phyloP scores from a whole-genome alignment of 2,329 filamentous ascomycete genomes.

The Verticillium dahliae region DNA sequence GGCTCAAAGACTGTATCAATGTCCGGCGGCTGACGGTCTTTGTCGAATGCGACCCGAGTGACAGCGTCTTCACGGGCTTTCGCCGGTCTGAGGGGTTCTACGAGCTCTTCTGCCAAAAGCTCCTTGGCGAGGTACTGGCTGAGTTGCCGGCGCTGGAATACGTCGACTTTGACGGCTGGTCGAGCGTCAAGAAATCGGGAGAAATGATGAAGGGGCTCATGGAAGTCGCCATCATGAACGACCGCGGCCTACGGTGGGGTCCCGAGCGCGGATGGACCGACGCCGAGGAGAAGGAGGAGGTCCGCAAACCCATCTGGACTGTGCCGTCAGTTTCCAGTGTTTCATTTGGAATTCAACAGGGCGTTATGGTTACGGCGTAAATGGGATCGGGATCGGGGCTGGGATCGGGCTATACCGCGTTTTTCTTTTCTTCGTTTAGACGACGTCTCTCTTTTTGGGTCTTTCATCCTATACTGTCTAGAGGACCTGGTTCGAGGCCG shows the following conservation, averaged over 20 bases:
- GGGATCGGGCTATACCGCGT: not conserved
- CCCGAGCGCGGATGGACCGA: constrained; percentile 60
- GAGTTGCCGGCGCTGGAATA: constrained; percentile 48
- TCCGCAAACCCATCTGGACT: not conserved
- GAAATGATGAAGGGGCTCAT: constrained; percentile 58
- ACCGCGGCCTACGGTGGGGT: constrained; percentile 58
- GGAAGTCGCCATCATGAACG: constrained; percentile 38
- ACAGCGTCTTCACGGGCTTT: constrained; percentile 61
- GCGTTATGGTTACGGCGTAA: constrained; percentile 11
- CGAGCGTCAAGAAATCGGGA: constrained; percentile 57
- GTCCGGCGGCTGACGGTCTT: constrained; percentile 59
- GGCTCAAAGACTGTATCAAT: constrained; percentile 54
- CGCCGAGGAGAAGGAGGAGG: constrained; percentile 32
- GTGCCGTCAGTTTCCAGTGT: constrained; percentile 2
- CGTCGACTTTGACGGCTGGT: constrained; percentile 65
- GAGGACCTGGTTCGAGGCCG: no score
- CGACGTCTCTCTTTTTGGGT: not conserved
- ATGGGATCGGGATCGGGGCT: no score
- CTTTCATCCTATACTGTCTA: no score
- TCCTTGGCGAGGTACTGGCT: constrained; percentile 51
- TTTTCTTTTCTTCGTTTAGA: not conserved
- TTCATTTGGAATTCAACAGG: constrained; percentile 4
- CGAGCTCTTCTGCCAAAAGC: constrained; percentile 54
- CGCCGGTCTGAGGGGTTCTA: constrained; percentile 62
- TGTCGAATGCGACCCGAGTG: constrained; percentile 66